Conservation (phyloP, 257 asterid species). For the Misopates orontium region DNA sequence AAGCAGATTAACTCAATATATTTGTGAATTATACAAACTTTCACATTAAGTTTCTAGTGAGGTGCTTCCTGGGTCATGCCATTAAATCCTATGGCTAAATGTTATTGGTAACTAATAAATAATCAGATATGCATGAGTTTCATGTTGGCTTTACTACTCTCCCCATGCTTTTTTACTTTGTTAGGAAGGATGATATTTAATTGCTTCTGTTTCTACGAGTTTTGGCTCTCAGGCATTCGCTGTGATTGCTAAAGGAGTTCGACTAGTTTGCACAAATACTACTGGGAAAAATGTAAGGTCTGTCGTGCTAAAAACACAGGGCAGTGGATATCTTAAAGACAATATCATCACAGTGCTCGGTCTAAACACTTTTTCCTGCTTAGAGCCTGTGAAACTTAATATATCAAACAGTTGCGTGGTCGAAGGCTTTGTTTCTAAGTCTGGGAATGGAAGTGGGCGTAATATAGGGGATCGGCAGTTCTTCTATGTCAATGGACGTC, state of each 20-base stretch:
- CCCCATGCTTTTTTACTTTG: neutral
- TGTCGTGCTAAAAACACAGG: conserved; percentile 86
- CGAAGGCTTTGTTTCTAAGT: conserved; percentile 87
- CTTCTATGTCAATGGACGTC: conserved; percentile 92
- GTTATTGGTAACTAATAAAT: neutral
- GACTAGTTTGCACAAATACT: conserved; percentile 81
- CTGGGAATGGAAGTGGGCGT: conserved; percentile 94
- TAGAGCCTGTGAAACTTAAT: conserved; percentile 67
- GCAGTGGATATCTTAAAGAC: conserved; percentile 81
- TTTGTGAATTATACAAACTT: neutral
- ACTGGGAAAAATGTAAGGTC: conserved; percentile 70
- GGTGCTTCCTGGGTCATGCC: conserved; percentile 20
- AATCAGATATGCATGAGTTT: conserved; percentile 5
- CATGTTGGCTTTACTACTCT: neutral
- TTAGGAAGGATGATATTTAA: conserved; percentile 1
- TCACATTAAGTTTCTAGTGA: conserved; percentile 24
- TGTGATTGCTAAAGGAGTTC: conserved; percentile 82
- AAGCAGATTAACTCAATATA: too few relatives aligned
- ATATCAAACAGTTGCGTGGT: conserved; percentile 57
- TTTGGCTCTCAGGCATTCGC: conserved; percentile 79
- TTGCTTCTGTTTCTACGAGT: neutral
- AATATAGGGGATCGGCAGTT: conserved; percentile 89
- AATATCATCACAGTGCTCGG: conserved; percentile 83
- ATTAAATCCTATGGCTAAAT: conserved; percentile 21
- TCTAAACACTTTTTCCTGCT: conserved; percentile 67